A percentile compares a stretch with the other conserved stretches of the same genome.
These are phyloP conservation scores for Xylaria hypoxylon DNA, from an alignment of 2,329 filamentous ascomycete genomes.

Conservation along the genomic window DNA sequence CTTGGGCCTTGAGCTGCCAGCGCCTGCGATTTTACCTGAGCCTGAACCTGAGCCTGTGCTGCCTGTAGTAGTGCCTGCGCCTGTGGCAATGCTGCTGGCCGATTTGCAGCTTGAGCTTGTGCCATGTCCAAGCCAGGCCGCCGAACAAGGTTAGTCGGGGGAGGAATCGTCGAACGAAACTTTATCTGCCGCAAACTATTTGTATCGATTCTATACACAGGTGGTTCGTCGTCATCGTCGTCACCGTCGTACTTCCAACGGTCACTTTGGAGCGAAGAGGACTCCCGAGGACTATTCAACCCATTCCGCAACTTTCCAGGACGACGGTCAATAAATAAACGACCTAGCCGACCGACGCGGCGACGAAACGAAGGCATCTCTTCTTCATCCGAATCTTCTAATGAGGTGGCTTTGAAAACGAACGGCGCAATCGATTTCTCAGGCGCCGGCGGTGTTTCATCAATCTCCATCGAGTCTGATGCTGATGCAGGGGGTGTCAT, in stretches of 20 bases:
- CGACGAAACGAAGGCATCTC: conserved; percentile 78
- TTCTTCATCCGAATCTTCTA: conserved; percentile 55
- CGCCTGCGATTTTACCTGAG: conserved; percentile 35
- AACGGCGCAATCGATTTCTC: conserved; percentile 53
- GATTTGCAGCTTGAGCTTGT: conserved; percentile 42
- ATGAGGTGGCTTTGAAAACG: conserved; percentile 60
- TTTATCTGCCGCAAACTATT: conserved; percentile 70
- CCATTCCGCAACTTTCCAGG: conserved; percentile 61
- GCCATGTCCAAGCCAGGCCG: conserved; percentile 52
- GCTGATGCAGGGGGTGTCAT: conserved; percentile 72
- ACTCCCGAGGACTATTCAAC: conserved; percentile 50
- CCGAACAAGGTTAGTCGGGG: conserved; percentile 57
- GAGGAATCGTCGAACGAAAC: conserved; percentile 69
- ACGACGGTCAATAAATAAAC: conserved; percentile 88
- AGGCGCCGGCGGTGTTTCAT: conserved; percentile 54
- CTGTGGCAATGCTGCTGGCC: conserved; percentile 45
- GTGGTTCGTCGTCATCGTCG: conserved; percentile 78
- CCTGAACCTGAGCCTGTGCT: conserved; percentile 37
- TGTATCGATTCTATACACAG: conserved; percentile 80
- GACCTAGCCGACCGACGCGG: conserved; percentile 84
- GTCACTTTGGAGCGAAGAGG: conserved; percentile 61
- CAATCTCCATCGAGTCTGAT: conserved; percentile 68
- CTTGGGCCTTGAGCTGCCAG: conserved; percentile 36
- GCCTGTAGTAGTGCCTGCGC: conserved; percentile 36
- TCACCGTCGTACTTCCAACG: conserved; percentile 90